Percentiles rank a stretch among this genome's conserved stretches.
Conservation (phyloP, 768 basidiomycete species). For the Cantharellus cinnabarinus region DNA sequence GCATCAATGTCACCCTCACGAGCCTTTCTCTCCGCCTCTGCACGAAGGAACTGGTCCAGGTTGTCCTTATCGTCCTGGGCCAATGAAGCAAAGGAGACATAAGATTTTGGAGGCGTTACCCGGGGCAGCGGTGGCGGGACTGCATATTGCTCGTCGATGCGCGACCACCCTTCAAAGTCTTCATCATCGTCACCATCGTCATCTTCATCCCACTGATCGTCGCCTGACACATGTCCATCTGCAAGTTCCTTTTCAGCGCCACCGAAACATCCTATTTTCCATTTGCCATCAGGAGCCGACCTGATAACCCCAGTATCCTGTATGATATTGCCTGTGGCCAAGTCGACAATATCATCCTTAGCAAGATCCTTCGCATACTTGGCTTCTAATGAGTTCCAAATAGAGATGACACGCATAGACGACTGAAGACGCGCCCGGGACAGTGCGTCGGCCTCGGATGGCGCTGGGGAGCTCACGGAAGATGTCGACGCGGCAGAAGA, state of each 20-base stretch:
- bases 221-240: neutral
- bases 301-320: constrained; percentile 7
- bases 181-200: neutral
- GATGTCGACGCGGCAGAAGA: neutral
- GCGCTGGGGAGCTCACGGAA: neutral
- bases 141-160: neutral
- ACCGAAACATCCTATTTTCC: neutral
- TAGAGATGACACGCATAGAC: constrained; percentile 5
- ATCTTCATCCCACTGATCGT: neutral
- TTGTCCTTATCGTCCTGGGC: neutral
- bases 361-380: constrained; percentile 8
- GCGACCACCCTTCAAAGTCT: neutral
- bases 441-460: neutral
- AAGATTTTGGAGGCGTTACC: neutral
- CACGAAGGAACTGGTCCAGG: neutral
- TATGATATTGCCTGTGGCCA: constrained; percentile 3
- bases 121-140: neutral
- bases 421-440: neutral
- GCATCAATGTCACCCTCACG: neutral
- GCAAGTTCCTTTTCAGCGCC: neutral
- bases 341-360: constrained; percentile 9
- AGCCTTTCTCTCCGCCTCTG: neutral
- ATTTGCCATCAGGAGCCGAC: neutral
- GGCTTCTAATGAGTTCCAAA: constrained; percentile 8
- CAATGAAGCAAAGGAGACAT: neutral